Evolutionary conservation across 1,284 basidiomycete genomes (phyloP).

Genomic region (Wallemia hederae): DNA sequence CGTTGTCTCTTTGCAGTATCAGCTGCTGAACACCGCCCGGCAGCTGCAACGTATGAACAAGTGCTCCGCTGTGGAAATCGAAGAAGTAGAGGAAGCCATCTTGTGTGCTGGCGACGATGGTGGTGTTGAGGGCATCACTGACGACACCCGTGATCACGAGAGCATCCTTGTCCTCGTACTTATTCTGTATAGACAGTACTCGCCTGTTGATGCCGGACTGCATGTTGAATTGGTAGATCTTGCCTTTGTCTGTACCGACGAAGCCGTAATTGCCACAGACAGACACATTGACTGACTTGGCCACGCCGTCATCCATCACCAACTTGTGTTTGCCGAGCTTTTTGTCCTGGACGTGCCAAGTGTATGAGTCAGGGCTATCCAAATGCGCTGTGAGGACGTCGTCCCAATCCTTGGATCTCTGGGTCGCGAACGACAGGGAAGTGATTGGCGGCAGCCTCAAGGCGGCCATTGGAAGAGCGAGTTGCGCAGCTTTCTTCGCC

Average conservation of each 20-base stretch:
- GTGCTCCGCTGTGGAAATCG: conserved; percentile 59
- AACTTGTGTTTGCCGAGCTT: conserved; percentile 35
- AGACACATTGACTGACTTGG: conserved; percentile 58
- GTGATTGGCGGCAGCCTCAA: conserved; percentile 55
- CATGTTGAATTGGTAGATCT: conserved; percentile 74
- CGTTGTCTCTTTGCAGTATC: conserved; percentile 52
- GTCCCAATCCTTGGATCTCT: conserved; percentile 85
- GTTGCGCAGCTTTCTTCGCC: conserved; percentile 48
- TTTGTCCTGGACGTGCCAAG: conserved; percentile 65
- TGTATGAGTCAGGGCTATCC: conserved; percentile 46
- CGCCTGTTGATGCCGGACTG: conserved; percentile 60
- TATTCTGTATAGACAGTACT: conserved; percentile 11
- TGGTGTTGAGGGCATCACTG: conserved; percentile 56
- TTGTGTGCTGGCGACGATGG: conserved; percentile 51
- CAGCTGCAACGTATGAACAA: conserved; percentile 36
- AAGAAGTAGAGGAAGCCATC: conserved; percentile 84
- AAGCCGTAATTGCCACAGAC: conserved; percentile 91
- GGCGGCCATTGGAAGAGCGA: conserved; percentile 46
- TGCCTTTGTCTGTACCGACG: conserved; percentile 45
- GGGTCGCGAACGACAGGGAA: conserved; percentile 44
- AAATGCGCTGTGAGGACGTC: conserved; percentile 71
- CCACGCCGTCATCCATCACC: conserved; percentile 15
- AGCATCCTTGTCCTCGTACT: conserved; percentile 30
- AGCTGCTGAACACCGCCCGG: conserved; percentile 41
- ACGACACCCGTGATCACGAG: conserved; percentile 48